Conservation (phyloP, 2,329 filamentous ascomycete species). For the Talaromyces sp. region DNA sequence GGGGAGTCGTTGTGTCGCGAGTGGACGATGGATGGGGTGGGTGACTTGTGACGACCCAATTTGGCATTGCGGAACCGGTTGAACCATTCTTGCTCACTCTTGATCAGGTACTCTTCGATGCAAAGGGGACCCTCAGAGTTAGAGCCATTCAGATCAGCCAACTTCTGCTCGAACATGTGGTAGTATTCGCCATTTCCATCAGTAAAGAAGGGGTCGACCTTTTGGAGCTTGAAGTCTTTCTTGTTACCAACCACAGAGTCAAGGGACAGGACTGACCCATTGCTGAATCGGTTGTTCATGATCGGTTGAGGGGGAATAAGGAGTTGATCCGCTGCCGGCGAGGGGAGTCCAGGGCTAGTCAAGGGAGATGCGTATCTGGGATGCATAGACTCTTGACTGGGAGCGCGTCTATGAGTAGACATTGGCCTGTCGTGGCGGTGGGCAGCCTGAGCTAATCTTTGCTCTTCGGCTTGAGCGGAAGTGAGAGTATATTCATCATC, state of each 20-base stretch:
- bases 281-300: slow-evolving; percentile 40
- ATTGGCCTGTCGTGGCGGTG: slow-evolving; percentile 16
- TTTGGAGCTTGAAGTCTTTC: slow-evolving; percentile 64
- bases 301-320: slow-evolving; percentile 33
- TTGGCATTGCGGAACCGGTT: slow-evolving; percentile 60
- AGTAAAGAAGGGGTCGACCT: slow-evolving; percentile 69
- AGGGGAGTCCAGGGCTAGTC: slow-evolving; percentile 30
- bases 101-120: slow-evolving; percentile 67
- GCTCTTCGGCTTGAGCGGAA: slow-evolving; percentile 41
- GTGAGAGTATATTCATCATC: slow-evolving; percentile 46
- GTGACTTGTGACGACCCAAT: slow-evolving; percentile 54
- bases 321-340: slow-evolving; percentile 33
- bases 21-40: slow-evolving; percentile 38
- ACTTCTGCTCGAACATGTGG: slow-evolving; percentile 58
- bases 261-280: slow-evolving; percentile 56
- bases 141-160: slow-evolving; percentile 57
- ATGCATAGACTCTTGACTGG: slow-evolving; percentile 28
- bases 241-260: slow-evolving; percentile 63
- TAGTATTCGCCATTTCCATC: slow-evolving; percentile 66
- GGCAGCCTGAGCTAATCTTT: slow-evolving; percentile 30
- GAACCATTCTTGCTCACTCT: slow-evolving; percentile 70
- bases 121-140: slow-evolving; percentile 63
- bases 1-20: slow-evolving; percentile 38
- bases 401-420: slow-evolving; percentile 11
- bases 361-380: slow-evolving; percentile 24